Evolutionary conservation across 2,329 filamentous ascomycete species (phyloP), one percentile per base, ranked within the genome.

Genomic region (Colletotrichum navitas): DNA sequence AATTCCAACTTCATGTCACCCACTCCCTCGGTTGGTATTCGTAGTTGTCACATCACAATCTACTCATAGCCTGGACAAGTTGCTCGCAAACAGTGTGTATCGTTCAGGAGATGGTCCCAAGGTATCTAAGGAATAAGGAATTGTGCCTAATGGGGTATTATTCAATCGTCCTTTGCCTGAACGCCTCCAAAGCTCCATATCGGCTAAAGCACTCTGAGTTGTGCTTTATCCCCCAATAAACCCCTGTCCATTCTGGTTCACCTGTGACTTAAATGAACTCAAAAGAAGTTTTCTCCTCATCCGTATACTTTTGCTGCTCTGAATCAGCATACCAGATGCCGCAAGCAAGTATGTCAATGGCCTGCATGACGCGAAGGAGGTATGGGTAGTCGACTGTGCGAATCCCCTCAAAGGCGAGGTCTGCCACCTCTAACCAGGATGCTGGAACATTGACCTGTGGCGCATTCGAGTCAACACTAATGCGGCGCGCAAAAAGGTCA

Each of bases 381-480:
- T 41, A 63, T 0, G 36, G 36, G 12, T 63, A 55, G 21, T 63
- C 49, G 11, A 63, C 11, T 4, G 47, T 63, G 11, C 5, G 18
- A 7, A 39, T 52, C 14, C 47, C 61, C 36, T 52, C 34, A 41
- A 43, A n/a, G n/a, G 49, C 49, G 43, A 63, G 16, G 18, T 43
- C 16, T n/a, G 39, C 49, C 26, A 63, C 39, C 10, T 63, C 61
- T 12, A 18, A 8, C 11, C 16, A 49, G 24, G 45, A 41, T 54
- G 32, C 36, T 34, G 61, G 61, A 12, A 55, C 47, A n/a, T 29
- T 32, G 26, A 63, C 36, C 5, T 55, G 18, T n/a, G 36, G 49
- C 51, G 34, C 36, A 21, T 26, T 55, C 18, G 49, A 32, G 21
- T 63, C 61, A 49, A 63, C 51, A 54, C 36, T 63, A 26, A 63